Base-by-base conservation (phyloP, 768 basidiomycete genomes). In the Coprinellus micaceus region DNA sequence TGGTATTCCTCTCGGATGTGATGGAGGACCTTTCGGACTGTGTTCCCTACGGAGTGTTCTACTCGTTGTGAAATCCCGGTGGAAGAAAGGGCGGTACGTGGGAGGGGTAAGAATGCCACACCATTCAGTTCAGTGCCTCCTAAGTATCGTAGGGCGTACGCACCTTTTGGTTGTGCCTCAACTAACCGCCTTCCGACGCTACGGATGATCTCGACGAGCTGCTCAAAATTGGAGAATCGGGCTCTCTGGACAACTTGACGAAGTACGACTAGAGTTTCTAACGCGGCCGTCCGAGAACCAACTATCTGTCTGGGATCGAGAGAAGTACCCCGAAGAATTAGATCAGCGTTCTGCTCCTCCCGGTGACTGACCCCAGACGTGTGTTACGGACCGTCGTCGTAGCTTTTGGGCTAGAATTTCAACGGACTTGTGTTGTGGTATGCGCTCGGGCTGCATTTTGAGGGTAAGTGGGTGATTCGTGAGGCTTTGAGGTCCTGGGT, bases 11-110 rank as follows among this genome's bases (percentile, higher is more conserved):
- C 97, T 49, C 94, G 83, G 56, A 99, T 88, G 65, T 97, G 89
- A 67, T 95, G 93, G 25, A 98, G 76, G 22, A 98, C 86, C 65
- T 93, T 93, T 37, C 94, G 85, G 39, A 95, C 88, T 21, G 95
- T 95, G 68, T 98, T 98, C 22, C 94, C 94, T 33, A 97, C 89
- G 44, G 94, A 90, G 66, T 95, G 88, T 68, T 99, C 97, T 98
- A 71, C 28, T 12, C 48, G n/a, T 11, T 10, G 30, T n/a, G 25
- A 24, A 24, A 7, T 15, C 12, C 46, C 19, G 19, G 24, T 7
- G 10, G 36, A 37, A 17, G 17, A 37, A 22, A 21, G 43, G 43
- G 19, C n/a, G 2, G 2, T n/a, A n/a, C n/a, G n/a, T n/a, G 43
- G 19, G 19, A 13, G 19, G 12, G n/a, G 22, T 44, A 10, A 21